A percentile compares a stretch with the other conserved stretches of the same genome.
Evolutionary conservation across 306 rosid species (phyloP).

Genomic region (Carpinus fangiana): DNA sequence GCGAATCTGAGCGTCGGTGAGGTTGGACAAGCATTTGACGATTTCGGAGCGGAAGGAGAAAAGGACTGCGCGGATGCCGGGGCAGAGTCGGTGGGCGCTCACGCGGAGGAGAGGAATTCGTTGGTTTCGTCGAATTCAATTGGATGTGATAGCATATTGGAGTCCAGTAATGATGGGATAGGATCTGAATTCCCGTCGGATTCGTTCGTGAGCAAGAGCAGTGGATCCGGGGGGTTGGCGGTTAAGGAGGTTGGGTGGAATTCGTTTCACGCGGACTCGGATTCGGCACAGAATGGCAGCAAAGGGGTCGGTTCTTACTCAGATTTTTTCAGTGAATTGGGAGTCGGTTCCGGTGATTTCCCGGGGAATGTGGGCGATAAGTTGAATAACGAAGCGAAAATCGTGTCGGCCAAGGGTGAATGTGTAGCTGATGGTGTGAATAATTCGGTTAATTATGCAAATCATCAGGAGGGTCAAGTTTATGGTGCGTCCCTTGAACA

Average conservation of each 20-base stretch:
- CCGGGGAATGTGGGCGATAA: slow-evolving; percentile 16
- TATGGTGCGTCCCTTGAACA: slow-evolving; percentile 42
- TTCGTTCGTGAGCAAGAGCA: slow-evolving; percentile 27
- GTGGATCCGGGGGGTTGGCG: slow-evolving; percentile 37
- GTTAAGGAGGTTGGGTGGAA: slow-evolving; percentile 83
- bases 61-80: slow-evolving; percentile 28
- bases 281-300: slow-evolving; percentile 37
- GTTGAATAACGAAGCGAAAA: slow-evolving; percentile 32
- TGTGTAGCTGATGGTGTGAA: slow-evolving; percentile 32
- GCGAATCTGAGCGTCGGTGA: slow-evolving; percentile 52
- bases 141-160: slow-evolving; percentile 27
- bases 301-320: slow-evolving; percentile 63
- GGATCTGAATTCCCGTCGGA: slow-evolving; percentile 30
- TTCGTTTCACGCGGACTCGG: slow-evolving; percentile 61
- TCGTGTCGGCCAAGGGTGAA: slow-evolving; percentile 27
- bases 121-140: slow-evolving; percentile 32
- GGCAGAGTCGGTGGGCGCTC: slow-evolving; percentile 23
- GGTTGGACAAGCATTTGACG: slow-evolving; percentile 38
- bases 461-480: slow-evolving; percentile 45
- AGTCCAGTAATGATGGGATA: slow-evolving; percentile 29
- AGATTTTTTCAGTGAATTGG: slow-evolving; percentile 73
- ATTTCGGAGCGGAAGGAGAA: slow-evolving; percentile 24
- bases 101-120: slow-evolving; percentile 27
- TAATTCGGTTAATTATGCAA: slow-evolving; percentile 35
- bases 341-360: slow-evolving; percentile 44